Conservation (phyloP, 768 basidiomycete genomes). For the Lepiota venenata region DNA sequence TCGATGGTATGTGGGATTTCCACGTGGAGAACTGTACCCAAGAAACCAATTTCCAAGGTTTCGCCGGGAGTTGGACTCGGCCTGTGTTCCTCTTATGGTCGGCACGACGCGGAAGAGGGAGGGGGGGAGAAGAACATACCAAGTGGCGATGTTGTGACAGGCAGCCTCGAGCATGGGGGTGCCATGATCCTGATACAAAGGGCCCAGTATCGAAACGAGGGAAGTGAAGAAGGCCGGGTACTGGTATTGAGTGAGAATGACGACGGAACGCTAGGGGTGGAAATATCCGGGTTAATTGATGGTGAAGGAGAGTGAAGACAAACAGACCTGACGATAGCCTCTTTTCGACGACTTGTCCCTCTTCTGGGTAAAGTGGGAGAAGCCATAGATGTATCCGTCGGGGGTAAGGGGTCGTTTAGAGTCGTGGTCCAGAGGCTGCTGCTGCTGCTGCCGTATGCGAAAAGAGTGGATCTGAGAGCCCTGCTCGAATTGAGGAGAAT, state of each 20-base stretch:
- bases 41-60: constrained; percentile 76
- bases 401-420: constrained; percentile 33
- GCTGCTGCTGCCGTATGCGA: constrained; percentile 58
- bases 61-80: constrained; percentile 66
- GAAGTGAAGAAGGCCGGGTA: constrained; percentile 83
- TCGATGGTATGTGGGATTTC: constrained; percentile 68
- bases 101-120: constrained; percentile 3
- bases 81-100: constrained; percentile 64
- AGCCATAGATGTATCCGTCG: constrained; percentile 78
- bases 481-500: constrained; percentile 82
- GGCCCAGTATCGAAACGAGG: constrained; percentile 64
- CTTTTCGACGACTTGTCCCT: constrained; percentile 64
- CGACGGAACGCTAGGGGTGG: constrained; percentile 60
- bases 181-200: constrained; percentile 70
- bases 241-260: constrained; percentile 75
- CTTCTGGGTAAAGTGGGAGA: constrained; percentile 71
- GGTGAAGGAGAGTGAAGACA: neutral
- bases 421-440: constrained; percentile 14
- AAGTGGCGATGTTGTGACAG: constrained; percentile 80
- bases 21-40: constrained; percentile 72
- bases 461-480: constrained; percentile 86
- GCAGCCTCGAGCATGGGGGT: constrained; percentile 81
- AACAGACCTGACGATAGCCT: constrained; percentile 72
- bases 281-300: neutral
- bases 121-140: constrained; percentile 46